Base-by-base conservation (phyloP, 129 eudicot genomes). In the Flaveria trinervia region DNA sequence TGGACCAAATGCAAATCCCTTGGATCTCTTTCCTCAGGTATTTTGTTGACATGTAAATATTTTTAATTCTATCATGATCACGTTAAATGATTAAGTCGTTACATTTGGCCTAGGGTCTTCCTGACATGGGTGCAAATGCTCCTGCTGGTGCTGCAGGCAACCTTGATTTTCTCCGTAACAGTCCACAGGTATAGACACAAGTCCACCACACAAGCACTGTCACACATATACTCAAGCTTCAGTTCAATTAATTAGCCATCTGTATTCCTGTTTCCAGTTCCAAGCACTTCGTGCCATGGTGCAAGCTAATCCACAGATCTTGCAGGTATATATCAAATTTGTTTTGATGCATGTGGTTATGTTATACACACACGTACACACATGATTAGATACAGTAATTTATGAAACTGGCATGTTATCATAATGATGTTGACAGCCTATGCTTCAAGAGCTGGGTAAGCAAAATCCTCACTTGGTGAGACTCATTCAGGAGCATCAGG, bases 281-380 rank as follows among this genome's bases (percentile, higher is more conserved):
- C 98, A 93, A 87, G 96, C 98, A 41, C 85, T 93, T 81, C 80
- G 97, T 77, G 86, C 96, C 57, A 88, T 91, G 97, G 98, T 93
- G 82, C 98, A 91, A 84, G 89, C 98, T 70, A 93, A 93, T 78
- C 98, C 98, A 22, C 97, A 90, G 83, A 90, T 90, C 46, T 88
- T 93, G 83, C 98, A 93, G 98, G 98, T 89, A 80, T 77, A 17
- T 44, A 11, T 54, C 20, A 56, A 30, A 30, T 30, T 4, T 30
- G 36, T 30, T 30, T 30, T 30, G 36, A 30, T 30, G 36, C 36
- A 30, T 4, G 36, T 30, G 36, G 0, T 30, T 5, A 30, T 30
- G 36, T 30, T 30, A 30, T 30, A 30, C 23, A 41, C 12, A 11
- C 6, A 49, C 18, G 3, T 39, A 55, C 43, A 4, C 60, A 41